Conservation (phyloP, 2,329 filamentous ascomycete species). For the Dactylellina drechsleri region DNA sequence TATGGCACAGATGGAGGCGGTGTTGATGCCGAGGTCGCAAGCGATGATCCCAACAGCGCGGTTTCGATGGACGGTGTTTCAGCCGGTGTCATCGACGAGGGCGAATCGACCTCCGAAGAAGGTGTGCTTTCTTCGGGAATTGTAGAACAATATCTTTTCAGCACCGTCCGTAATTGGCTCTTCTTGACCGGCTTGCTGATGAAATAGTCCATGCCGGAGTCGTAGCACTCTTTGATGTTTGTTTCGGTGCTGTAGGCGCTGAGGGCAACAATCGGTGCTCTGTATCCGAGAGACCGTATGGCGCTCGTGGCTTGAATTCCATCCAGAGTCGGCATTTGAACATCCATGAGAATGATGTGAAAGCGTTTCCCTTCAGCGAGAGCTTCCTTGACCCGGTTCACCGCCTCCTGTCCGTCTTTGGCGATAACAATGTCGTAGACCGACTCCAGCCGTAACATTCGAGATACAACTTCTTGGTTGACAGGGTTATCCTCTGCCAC, state of each 20-base stretch:
- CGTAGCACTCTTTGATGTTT: slow-evolving; percentile 85
- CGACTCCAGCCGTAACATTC: slow-evolving; percentile 69
- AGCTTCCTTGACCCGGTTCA: slow-evolving; percentile 82
- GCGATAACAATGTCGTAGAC: slow-evolving; percentile 82
- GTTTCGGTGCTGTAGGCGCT: slow-evolving; percentile 91
- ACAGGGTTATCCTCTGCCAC: slow-evolving; percentile 83
- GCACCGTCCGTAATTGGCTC: slow-evolving; percentile 56
- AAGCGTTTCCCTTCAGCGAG: slow-evolving; percentile 79
- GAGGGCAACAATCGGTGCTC: slow-evolving; percentile 85
- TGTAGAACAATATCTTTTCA: slow-evolving; percentile 57
- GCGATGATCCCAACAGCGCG: slow-evolving; percentile 16
- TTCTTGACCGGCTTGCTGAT: slow-evolving; percentile 69
- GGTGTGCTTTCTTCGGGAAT: slow-evolving; percentile 55
- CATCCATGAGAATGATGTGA: slow-evolving; percentile 94
- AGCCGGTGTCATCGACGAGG: slow-evolving; percentile 26
- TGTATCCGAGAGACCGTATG: slow-evolving; percentile 87
- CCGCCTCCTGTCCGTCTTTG: slow-evolving; percentile 85
- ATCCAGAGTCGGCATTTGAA: slow-evolving; percentile 92
- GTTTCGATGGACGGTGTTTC: slow-evolving; percentile 48
- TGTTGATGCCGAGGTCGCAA: slow-evolving; percentile 13
- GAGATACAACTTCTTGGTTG: slow-evolving; percentile 71
- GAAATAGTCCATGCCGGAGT: slow-evolving; percentile 93
- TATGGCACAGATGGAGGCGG: background rate
- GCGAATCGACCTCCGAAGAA: slow-evolving; percentile 49
- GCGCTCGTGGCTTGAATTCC: slow-evolving; percentile 85